Evolutionary conservation across 768 basidiomycete genomes (phyloP), one percentile per base, ranked within the genome.

Genomic region (Postia placenta): DNA sequence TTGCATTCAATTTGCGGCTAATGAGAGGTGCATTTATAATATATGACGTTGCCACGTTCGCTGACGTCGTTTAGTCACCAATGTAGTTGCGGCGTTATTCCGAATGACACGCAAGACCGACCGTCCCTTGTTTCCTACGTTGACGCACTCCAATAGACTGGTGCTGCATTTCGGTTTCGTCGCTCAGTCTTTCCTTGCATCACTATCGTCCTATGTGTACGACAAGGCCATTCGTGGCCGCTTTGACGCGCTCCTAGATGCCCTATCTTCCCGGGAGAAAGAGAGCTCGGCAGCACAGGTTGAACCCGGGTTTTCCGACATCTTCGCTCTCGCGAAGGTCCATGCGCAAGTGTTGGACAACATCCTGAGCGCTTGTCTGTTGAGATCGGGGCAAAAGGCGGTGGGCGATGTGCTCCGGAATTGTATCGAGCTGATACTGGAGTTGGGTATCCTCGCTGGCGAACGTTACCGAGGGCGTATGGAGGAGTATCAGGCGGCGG

Each of bases 151-250:
- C 38, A 75, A 77, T 48, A 74, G 71, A 53, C 65, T 77, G 9
- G 68, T 90, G 3, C 67, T 83, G 6, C 78, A 81, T 54, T 83
- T 92, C 57, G 80, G 89, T 39, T 92, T 91, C 59, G 70, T 80
- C 35, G 79, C 81, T 1, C 81, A 88, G 22, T 71, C 80, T 4
- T 91, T 93, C 67, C 69, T 92, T 33, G 71, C 69, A 15, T 73
- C 70, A n/a, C 69, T 94, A 25, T 78, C 79, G 2, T 68, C 75
- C 27, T 92, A 94, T 55, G 71, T 91, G 19, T 83, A 84, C 47
- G 88, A 92, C 62, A 79, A 78, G n/a, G 92, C 81, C 2, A 90
- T 95, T 49, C 77, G 81, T 11, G 80, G 79, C 24, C 85, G 87
- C 59, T 87, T 90, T 55, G 80, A 83, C 51, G 71, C 76, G 1